Evolutionary conservation across 164 flowering plant species (phyloP).

Genomic region (Stephania japonica): DNA sequence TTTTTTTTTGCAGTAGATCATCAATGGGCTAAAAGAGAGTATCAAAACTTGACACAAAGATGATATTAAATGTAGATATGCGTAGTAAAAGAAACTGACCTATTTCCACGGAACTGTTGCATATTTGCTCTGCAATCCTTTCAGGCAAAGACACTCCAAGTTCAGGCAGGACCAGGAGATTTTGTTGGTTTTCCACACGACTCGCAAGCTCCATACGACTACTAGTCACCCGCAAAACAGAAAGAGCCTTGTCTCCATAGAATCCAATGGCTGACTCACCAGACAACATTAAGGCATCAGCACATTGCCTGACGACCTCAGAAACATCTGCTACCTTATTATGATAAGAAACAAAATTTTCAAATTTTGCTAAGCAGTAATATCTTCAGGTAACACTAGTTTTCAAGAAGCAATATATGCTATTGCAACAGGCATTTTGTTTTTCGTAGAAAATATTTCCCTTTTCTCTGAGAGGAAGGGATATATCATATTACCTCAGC

Average conservation of each 20-base stretch:
- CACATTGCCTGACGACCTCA: conserved; percentile 80
- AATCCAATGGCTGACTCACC: conserved; percentile 91
- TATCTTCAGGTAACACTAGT: no score
- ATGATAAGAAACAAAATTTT: conserved; percentile 11
- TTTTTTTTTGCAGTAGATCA: not conserved
- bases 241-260: conserved; percentile 62
- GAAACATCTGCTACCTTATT: conserved; percentile 89
- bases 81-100: conserved; percentile 29
- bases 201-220: conserved; percentile 61
- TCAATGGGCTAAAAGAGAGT: not conserved
- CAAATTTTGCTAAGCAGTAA: not conserved
- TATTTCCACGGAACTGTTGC: conserved; percentile 70
- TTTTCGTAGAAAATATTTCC: no score
- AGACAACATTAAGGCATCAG: conserved; percentile 90
- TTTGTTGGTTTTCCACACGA: conserved; percentile 54
- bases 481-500: conserved; percentile 60
- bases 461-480: no score
- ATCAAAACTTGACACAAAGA: not conserved
- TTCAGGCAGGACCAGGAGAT: conserved; percentile 27
- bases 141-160: conserved; percentile 57
- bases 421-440: no score
- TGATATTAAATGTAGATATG: not conserved
- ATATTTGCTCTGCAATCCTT: conserved; percentile 65
- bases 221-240: conserved; percentile 60
- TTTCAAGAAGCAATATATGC: no score